Percentiles rank a stretch among this genome's conserved stretches.
These are phyloP conservation scores for Amanita exitialis DNA, from an alignment of 768 basidiomycete genomes.

Conservation along the genomic window DNA sequence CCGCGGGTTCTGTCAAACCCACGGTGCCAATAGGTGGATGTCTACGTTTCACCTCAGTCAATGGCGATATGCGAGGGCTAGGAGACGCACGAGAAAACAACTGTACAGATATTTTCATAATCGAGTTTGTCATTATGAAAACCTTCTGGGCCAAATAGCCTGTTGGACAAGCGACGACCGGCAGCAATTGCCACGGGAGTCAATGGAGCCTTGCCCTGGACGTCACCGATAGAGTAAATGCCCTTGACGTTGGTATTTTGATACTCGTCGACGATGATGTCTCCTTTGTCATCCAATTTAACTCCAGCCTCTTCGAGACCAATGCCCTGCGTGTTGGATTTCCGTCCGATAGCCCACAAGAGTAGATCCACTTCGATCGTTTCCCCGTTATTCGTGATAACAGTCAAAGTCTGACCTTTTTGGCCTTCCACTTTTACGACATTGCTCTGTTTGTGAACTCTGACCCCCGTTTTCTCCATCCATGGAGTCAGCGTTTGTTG, in stretches of 20 bases:
- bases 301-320: slow-evolving; percentile 74
- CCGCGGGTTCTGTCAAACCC: slow-evolving; percentile 89
- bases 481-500: slow-evolving; percentile 79
- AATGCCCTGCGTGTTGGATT: slow-evolving; percentile 67
- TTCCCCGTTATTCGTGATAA: slow-evolving; percentile 70
- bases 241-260: slow-evolving; percentile 70
- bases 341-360: slow-evolving; percentile 92
- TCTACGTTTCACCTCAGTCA: slow-evolving; percentile 24
- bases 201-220: slow-evolving; percentile 83
- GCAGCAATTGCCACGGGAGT: slow-evolving; percentile 98
- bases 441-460: slow-evolving; percentile 71
- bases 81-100: slow-evolving; percentile 85
- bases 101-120: slow-evolving; percentile 88
- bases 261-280: slow-evolving; percentile 84
- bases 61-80: background rate
- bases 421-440: slow-evolving; percentile 69
- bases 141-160: slow-evolving; percentile 80
- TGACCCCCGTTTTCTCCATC: slow-evolving; percentile 93
- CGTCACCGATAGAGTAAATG: slow-evolving; percentile 84
- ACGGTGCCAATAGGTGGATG: slow-evolving; percentile 96
- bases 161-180: slow-evolving; percentile 78
- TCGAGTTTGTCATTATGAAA: slow-evolving; percentile 82
- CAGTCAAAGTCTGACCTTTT: slow-evolving; percentile 61
- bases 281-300: slow-evolving; percentile 66
- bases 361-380: slow-evolving; percentile 78